Evolutionary conservation across 495 filamentous ascomycete genomes (phyloP), one percentile per base, ranked within the genome.

Genomic region (Thozetella sp.): DNA sequence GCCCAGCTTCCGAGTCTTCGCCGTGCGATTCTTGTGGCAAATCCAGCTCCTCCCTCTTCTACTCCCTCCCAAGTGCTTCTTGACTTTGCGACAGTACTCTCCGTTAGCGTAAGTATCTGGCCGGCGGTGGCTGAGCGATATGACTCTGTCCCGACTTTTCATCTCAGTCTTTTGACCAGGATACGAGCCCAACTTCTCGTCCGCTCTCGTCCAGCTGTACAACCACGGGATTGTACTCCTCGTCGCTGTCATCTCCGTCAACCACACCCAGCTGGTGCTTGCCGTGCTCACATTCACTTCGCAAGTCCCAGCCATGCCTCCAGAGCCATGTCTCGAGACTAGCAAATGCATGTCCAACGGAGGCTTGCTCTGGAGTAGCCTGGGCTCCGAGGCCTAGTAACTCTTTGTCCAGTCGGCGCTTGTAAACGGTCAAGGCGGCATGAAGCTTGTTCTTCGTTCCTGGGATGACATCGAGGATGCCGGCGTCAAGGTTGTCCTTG

Each of bases 191-290:
- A 22, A 72, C 63, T 65, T 85, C 79, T 24, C 72, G 68, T n/a
- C 82, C 82, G 19, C 72, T 65, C 24, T 72, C 73, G 53, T 84
- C 81, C 63, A 93, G 64, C 53, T 93, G 86, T 3, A 99, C 92
- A 19, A 99, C 72, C 22, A 90, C 80, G 17, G 94, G 95, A 59
- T 90, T 88, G 78, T 93, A 93, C 67, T 97, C 94, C 19, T 97
- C 92, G 67, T 95, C 82, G 58, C 93, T 87, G 17, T 96, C 87
- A 64, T 86, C 75, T 70, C 93, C 91, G 22, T 88, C 90, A 65
- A 92, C 90, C 68, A 92, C 91, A 53, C 93, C 72, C 4, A 4
- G 20, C 3, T 48, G 10, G n/a, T 48, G n/a, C 72, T 68, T 70
- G 43, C 92, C 63, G 71, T 86, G 62, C 11, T 74, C 59, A 26